Conservation (phyloP, 768 basidiomycete genomes). For the Lactifluus piperatus region DNA sequence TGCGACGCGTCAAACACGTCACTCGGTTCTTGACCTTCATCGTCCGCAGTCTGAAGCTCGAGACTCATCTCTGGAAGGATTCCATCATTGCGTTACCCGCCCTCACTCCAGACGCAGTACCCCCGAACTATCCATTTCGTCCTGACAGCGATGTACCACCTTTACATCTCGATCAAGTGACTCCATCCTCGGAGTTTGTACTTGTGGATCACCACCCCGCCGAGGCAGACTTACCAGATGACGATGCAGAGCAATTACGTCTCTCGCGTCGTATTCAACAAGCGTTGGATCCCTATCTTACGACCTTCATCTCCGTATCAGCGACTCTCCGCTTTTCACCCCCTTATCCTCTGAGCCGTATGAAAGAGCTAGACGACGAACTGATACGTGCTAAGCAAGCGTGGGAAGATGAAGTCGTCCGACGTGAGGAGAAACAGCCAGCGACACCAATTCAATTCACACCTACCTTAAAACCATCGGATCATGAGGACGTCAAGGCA, state of each 20-base stretch:
- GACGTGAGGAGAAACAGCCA: conserved; percentile 59
- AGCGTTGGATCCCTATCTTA: conserved; percentile 74
- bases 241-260: conserved; percentile 59
- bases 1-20: conserved; percentile 84
- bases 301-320: conserved; percentile 88
- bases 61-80: conserved; percentile 91
- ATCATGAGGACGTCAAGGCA: conserved; percentile 47
- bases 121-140: conserved; percentile 28
- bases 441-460: background rate
- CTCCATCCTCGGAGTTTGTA: background rate
- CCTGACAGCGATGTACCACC: background rate
- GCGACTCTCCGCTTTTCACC: conserved; percentile 88
- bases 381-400: conserved; percentile 59
- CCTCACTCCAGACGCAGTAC: conserved; percentile 58
- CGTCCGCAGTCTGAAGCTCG: conserved; percentile 87
- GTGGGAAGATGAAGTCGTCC: conserved; percentile 84
- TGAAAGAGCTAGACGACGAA: conserved; percentile 82
- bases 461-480: conserved; percentile 19
- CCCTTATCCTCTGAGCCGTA: conserved; percentile 77
- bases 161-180: background rate
- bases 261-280: conserved; percentile 73
- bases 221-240: conserved; percentile 42
- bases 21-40: conserved; percentile 88
- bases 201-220: background rate
- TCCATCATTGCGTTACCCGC: conserved; percentile 68